Base-by-base conservation (phyloP, 495 filamentous ascomycete genomes). In the Amphirosellinia nigrospora region DNA sequence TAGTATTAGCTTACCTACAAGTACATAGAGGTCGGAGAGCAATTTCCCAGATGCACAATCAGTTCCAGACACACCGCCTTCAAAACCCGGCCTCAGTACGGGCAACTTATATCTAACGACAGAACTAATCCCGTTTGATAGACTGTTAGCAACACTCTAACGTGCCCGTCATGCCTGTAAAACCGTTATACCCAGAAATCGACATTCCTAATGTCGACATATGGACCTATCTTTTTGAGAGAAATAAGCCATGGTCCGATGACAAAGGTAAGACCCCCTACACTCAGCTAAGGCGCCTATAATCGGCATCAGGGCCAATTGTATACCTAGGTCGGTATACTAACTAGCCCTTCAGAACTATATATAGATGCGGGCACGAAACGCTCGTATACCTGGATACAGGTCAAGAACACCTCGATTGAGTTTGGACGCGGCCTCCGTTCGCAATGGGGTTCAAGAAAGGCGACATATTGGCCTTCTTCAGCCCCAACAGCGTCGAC, bases 371-470 rank as follows among this genome's bases (percentile, higher is more conserved):
- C 89, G 66, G 87, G 91, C 58, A 94, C 91, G 0, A 82, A 85
- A 46, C 89, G 92, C 30, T 85, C 86, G 16, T 92, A 97, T 79
- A 97, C 90, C 66, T 96, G 88, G 81, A 82, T 84, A n/a, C 83
- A 91, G 53, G 78, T 92, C 36, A 89, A 87, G 68, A 81, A 82
- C 43, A 86, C 88, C 19, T 90, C 93, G 3, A 78, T 89, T 58
- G 87, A 89, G 28, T 96, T 98, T 74, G 96, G 93, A 32, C 88
- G 89, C 61, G 96, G 94, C 0, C 83, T 98, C 13, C 90, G 89
- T 74, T 79, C 81, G 15, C 73, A 83, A 38, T 97, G 88, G 84
- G 89, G 55, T 98, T 93, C 92, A 84, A 86, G 70, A 94, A 91
- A 74, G 93, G 93, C 68, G 93, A 94, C 76, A 90, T 93, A 6